Conservation (phyloP, 768 basidiomycete genomes). For the Hemileccinum rubropunctum region DNA sequence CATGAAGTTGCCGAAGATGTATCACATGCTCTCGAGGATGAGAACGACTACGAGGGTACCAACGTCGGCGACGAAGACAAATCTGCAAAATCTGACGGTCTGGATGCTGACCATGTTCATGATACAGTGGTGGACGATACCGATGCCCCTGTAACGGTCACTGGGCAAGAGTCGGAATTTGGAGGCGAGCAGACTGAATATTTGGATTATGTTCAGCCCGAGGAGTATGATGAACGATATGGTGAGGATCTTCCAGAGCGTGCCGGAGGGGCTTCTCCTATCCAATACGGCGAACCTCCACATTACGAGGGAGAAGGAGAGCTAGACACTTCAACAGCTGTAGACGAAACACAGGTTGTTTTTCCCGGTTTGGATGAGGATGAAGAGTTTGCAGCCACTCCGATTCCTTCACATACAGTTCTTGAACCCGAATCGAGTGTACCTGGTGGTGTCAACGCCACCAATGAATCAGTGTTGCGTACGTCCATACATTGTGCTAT, state of each 20-base stretch:
- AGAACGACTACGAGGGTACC: constrained; percentile 17
- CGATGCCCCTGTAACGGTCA: constrained; percentile 9
- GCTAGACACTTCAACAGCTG: constrained; percentile 15
- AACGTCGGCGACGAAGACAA: constrained; percentile 18
- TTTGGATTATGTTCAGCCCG: constrained; percentile 30
- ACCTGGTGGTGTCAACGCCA: neutral
- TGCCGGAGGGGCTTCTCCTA: constrained; percentile 12
- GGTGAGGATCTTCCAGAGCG: constrained; percentile 36
- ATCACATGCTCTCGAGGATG: constrained; percentile 19
- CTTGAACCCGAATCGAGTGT: constrained; percentile 12
- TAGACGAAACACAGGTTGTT: constrained; percentile 15
- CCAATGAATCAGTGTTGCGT: constrained; percentile 4
- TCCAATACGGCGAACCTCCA: constrained; percentile 16
- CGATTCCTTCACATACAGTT: constrained; percentile 1
- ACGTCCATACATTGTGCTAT: neutral
- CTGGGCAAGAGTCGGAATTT: constrained; percentile 12
- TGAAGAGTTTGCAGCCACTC: constrained; percentile 16
- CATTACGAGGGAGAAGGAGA: constrained; percentile 26
- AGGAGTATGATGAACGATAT: constrained; percentile 36
- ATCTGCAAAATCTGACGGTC: constrained; percentile 14
- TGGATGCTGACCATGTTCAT: constrained; percentile 32
- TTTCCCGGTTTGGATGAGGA: constrained; percentile 13
- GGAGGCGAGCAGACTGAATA: constrained; percentile 35
- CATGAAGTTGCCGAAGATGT: constrained; percentile 15
- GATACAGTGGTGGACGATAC: constrained; percentile 20